Evolutionary conservation across 2,329 filamentous ascomycete genomes (phyloP).

Genomic region (Cladosporium colombiae): DNA sequence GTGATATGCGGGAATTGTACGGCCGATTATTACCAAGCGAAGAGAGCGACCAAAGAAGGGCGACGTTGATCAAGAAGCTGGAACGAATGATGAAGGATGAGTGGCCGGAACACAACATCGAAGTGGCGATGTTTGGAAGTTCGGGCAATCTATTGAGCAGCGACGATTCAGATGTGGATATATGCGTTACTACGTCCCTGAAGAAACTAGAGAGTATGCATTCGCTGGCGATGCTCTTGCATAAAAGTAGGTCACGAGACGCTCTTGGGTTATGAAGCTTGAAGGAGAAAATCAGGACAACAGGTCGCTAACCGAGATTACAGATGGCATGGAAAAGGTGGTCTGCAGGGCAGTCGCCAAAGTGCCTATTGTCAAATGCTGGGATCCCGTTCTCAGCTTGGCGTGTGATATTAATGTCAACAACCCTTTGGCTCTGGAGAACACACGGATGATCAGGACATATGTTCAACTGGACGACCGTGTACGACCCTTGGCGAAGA

Average conservation of each 20-base stretch:
- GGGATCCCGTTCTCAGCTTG: constrained; percentile 88
- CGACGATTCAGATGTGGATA: constrained; percentile 95
- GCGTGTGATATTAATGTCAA: constrained; percentile 99
- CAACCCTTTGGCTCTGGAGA: constrained; percentile 90
- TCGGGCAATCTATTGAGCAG: constrained; percentile 94
- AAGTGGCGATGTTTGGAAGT: constrained; percentile 94
- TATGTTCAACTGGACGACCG: constrained; percentile 93
- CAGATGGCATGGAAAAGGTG: constrained; percentile 95
- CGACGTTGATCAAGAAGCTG: constrained; percentile 79
- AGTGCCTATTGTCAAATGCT: constrained; percentile 97
- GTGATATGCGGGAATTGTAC: constrained; percentile 84
- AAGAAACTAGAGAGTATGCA: constrained; percentile 88
- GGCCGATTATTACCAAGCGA: constrained; percentile 78
- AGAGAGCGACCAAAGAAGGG: constrained; percentile 74
- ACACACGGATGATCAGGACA: constrained; percentile 95
- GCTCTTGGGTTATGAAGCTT: not conserved
- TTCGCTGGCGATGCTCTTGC: constrained; percentile 81
- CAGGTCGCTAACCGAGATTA: constrained; percentile 28
- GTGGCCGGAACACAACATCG: constrained; percentile 89
- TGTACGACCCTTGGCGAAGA: constrained; percentile 90
- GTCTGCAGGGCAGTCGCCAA: constrained; percentile 94
- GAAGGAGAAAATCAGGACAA: not conserved
- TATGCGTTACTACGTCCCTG: constrained; percentile 92
- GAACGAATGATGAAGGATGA: constrained; percentile 84
- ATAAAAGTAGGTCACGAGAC: constrained; percentile 66